These are phyloP conservation scores for Boletus vinaceobasis DNA, from an alignment of 768 basidiomycete species.

Conservation along the genomic window DNA sequence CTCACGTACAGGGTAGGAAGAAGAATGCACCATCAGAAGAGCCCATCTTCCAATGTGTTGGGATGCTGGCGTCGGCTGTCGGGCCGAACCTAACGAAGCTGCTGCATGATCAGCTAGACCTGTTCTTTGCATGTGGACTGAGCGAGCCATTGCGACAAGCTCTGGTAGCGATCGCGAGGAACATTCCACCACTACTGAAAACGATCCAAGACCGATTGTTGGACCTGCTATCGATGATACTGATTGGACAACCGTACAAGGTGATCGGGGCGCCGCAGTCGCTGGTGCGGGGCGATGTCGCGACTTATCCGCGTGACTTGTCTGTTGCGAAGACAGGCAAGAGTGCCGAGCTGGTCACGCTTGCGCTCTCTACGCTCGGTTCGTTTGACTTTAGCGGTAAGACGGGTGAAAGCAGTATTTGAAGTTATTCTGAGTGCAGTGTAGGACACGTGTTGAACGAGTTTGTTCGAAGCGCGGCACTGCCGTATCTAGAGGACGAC, in stretches of 20 bases:
- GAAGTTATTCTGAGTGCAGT: conserved; percentile 7
- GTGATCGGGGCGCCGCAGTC: conserved; percentile 81
- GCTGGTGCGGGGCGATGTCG: conserved; percentile 51
- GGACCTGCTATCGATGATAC: conserved; percentile 74
- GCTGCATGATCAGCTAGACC: conserved; percentile 92
- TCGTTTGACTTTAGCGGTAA: conserved; percentile 92
- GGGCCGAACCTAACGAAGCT: conserved; percentile 95
- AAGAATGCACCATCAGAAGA: conserved; percentile 94
- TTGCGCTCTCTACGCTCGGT: conserved; percentile 85
- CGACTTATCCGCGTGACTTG: conserved; percentile 48
- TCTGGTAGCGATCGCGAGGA: conserved; percentile 75
- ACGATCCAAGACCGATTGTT: conserved; percentile 95
- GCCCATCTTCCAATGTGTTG: conserved; percentile 95
- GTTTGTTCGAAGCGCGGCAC: conserved; percentile 86
- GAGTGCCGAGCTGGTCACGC: conserved; percentile 63
- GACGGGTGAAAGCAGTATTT: conserved; percentile 6
- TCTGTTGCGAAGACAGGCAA: conserved; percentile 55
- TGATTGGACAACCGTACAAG: conserved; percentile 83
- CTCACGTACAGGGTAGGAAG: conserved; percentile 40
- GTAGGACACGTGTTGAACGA: conserved; percentile 91
- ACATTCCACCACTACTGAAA: conserved; percentile 86
- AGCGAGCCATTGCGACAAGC: conserved; percentile 87
- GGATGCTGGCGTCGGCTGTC: conserved; percentile 92
- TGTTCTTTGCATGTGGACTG: conserved; percentile 93
- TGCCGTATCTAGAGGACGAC: conserved; percentile 94